Conservation (phyloP, 306 rosid genomes). For the Canavalia gladiata region DNA sequence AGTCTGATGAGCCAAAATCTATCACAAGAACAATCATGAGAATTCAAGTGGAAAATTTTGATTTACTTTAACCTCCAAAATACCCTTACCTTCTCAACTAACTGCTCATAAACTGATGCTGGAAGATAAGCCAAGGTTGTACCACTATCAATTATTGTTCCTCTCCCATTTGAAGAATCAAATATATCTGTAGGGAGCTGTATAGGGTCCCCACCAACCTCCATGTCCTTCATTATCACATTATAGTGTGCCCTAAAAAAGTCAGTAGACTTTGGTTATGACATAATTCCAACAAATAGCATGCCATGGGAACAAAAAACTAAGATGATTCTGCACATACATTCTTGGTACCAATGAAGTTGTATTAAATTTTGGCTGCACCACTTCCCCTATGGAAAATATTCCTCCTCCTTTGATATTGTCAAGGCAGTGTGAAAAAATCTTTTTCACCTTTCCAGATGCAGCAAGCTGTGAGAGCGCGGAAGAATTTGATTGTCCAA, state of each 20-base stretch:
- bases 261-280: slow-evolving; percentile 49
- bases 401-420: slow-evolving; percentile 84
- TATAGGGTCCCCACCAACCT: slow-evolving; percentile 69
- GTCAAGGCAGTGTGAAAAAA: slow-evolving; percentile 95
- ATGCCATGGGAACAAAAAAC: slow-evolving; percentile 39
- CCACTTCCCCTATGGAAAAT: slow-evolving; percentile 88
- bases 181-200: slow-evolving; percentile 70
- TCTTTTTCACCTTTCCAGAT: slow-evolving; percentile 76
- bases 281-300: slow-evolving; percentile 44
- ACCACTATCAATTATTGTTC: slow-evolving; percentile 92
- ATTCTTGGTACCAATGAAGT: slow-evolving; percentile 68
- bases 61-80: slow-evolving; percentile 33
- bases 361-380: slow-evolving; percentile 68
- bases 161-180: slow-evolving; percentile 59
- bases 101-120: slow-evolving; percentile 50
- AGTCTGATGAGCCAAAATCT: slow-evolving; percentile 64
- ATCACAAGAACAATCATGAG: slow-evolving; percentile 46
- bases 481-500: slow-evolving; percentile 93
- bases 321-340: slow-evolving; percentile 63
- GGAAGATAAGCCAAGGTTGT: slow-evolving; percentile 94
- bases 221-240: slow-evolving; percentile 76
- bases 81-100: slow-evolving; percentile 64
- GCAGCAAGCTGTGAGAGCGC: slow-evolving; percentile 90
- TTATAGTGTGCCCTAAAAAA: slow-evolving; percentile 87
- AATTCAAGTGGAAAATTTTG: slow-evolving; percentile 30